Evolutionary conservation across 2,329 filamentous ascomycete species (phyloP).

Genomic region (Venturia oleaginea): DNA sequence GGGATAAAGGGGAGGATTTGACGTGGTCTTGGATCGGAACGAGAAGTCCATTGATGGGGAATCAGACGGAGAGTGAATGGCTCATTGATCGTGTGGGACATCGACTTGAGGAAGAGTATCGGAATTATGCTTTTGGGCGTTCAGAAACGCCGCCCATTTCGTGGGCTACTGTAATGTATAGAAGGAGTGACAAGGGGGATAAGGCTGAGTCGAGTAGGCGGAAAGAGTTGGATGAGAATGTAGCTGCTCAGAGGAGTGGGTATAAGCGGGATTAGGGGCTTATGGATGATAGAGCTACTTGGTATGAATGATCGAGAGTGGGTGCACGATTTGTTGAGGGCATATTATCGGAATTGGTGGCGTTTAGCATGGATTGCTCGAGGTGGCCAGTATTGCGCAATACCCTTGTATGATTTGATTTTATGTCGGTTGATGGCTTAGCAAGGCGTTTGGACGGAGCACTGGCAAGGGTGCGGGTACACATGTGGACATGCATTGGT

Average conservation of each 20-base stretch:
- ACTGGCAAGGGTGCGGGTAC: not conserved
- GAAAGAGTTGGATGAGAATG: not conserved
- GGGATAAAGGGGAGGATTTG: constrained; percentile 24
- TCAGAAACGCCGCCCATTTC: constrained; percentile 6
- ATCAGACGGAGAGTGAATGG: constrained; percentile 62
- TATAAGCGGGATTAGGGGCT: not conserved
- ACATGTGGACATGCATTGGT: not conserved
- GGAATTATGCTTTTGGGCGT: constrained; percentile 16
- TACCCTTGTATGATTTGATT: not conserved
- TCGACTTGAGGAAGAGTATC: constrained; percentile 45
- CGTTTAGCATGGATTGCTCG: not conserved
- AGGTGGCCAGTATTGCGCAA: too few species aligned
- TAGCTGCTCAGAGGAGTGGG: not conserved
- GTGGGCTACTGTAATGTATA: not conserved
- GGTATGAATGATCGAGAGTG: not conserved
- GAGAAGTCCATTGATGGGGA: constrained; percentile 60
- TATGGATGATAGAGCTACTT: not conserved
- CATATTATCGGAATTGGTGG: not conserved
- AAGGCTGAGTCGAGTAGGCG: not conserved
- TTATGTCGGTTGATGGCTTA: not conserved
- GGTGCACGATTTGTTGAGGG: not conserved
- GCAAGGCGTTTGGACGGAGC: not conserved
- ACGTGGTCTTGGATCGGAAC: constrained; percentile 70
- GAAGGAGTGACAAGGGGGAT: not conserved
- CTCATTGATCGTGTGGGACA: constrained; percentile 56